Evolutionary conservation across 139 green algal genomes (phyloP).

Genomic region (Tetraselmis chui): DNA sequence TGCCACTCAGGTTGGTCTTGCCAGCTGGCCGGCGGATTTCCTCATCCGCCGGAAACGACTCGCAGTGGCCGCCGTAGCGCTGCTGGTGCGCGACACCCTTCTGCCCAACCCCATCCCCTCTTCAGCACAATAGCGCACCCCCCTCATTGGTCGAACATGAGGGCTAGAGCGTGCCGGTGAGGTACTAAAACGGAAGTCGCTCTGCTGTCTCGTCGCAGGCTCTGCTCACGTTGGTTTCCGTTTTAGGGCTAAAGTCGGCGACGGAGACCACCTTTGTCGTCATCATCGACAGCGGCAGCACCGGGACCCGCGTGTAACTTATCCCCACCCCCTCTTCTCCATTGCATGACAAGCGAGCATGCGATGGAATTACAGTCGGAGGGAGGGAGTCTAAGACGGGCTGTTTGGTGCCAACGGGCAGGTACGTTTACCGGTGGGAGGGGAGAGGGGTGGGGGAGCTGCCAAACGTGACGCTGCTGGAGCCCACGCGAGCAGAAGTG

Average conservation of each 20-base stretch:
- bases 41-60: not conserved
- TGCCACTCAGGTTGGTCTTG: too few relatives aligned
- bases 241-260: not conserved
- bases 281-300: constrained; percentile 11
- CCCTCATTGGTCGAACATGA: not conserved
- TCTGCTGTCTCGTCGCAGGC: not conserved
- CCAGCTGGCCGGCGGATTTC: not conserved
- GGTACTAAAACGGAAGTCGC: not conserved
- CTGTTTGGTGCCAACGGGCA: too few relatives aligned
- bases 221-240: not conserved
- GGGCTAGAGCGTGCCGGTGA: too few relatives aligned
- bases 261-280: not conserved
- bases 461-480: not conserved
- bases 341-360: constrained; percentile 6
- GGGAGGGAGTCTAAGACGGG: too few relatives aligned
- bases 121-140: not conserved
- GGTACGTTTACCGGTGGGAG: not conserved
- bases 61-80: not conserved
- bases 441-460: not conserved
- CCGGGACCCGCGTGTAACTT: not conserved
- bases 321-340: not conserved
- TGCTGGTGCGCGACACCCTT: not conserved
- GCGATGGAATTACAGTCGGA: too few relatives aligned
- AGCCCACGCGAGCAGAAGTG: not conserved
- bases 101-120: too few relatives aligned